A percentile compares a stretch with the other conserved stretches of the same genome.
Evolutionary conservation across 139 green algal species (phyloP).

Genomic region (Pleodorina starrii): DNA sequence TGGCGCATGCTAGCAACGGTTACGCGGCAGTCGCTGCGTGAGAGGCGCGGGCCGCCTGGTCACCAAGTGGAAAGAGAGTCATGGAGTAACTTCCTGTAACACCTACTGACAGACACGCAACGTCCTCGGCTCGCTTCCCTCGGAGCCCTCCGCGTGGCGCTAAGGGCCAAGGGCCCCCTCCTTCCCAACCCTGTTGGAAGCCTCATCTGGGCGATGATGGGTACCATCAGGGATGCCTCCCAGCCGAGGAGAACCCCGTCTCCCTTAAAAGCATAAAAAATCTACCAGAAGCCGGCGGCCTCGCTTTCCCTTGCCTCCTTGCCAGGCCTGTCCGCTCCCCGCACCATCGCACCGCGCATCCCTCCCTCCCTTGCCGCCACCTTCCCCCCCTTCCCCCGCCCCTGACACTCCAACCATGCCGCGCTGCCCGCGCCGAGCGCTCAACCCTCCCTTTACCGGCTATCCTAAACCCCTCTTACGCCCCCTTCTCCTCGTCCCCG

Average conservation of each 20-base stretch:
- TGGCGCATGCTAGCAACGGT: not conserved
- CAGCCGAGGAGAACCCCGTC: not conserved
- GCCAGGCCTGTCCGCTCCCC: no score
- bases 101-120: not conserved
- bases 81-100: not conserved
- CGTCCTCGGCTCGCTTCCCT: no score
- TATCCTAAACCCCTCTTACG: not conserved
- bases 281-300: no score
- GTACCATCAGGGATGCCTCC: not conserved
- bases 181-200: not conserved
- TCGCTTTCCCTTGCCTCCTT: no score
- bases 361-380: no score
- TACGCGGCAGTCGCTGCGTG: not conserved
- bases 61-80: not conserved
- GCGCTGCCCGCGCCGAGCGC: not conserved
- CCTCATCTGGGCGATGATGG: not conserved
- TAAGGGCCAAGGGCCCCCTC: not conserved
- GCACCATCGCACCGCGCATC: no score
- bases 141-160: not conserved
- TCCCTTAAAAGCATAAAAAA: no score
- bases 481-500: not conserved
- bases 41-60: not conserved
- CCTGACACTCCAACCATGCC: not conserved
- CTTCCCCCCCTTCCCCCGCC: no score
- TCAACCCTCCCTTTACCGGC: not conserved